Evolutionary conservation across 2,329 filamentous ascomycete genomes (phyloP).

Genomic region (Leptoxyphium fumago): DNA sequence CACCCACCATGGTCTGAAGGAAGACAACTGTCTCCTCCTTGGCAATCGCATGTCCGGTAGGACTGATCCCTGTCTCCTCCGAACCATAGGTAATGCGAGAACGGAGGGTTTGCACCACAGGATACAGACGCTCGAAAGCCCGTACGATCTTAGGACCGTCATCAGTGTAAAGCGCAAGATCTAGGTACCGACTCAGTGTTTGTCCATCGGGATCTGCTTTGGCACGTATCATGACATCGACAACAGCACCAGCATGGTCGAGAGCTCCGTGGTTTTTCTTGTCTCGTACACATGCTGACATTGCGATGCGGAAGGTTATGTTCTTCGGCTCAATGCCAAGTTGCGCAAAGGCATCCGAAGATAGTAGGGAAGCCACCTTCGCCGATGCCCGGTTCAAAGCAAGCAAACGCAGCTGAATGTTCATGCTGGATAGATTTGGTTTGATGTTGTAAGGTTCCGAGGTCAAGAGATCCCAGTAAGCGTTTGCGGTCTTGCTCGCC

Average conservation of each 20-base stretch:
- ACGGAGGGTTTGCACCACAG: conserved; percentile 10
- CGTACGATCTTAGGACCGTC: conserved; percentile 14
- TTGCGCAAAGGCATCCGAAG: conserved; percentile 14
- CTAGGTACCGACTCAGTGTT: conserved; percentile 42
- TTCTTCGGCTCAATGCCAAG: conserved; percentile 17
- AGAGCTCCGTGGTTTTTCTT: conserved; percentile 60
- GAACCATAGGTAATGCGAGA: conserved; percentile 10
- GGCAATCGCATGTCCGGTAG: conserved; percentile 1
- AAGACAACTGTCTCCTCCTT: conserved; percentile 9
- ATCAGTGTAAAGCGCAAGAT: conserved; percentile 34
- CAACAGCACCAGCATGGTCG: conserved; percentile 46
- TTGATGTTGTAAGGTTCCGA: conserved; percentile 40
- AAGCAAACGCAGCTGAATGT: conserved; percentile 52
- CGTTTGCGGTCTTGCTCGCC: conserved; percentile 45
- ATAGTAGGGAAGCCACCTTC: conserved; percentile 45
- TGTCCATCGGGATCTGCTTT: conserved; percentile 35
- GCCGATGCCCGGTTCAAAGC: conserved; percentile 50
- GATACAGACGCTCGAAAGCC: conserved; percentile 13
- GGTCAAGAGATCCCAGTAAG: conserved; percentile 68
- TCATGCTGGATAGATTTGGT: conserved; percentile 60
- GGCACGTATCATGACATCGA: conserved; percentile 45
- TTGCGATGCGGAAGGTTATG: conserved; percentile 54
- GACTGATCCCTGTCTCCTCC: background rate
- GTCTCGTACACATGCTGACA: conserved; percentile 61
- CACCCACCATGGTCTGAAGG: conserved; percentile 11